Evolutionary conservation across 176 grass and related monocot species (phyloP).

Genomic region (Oryza meyeriana): DNA sequence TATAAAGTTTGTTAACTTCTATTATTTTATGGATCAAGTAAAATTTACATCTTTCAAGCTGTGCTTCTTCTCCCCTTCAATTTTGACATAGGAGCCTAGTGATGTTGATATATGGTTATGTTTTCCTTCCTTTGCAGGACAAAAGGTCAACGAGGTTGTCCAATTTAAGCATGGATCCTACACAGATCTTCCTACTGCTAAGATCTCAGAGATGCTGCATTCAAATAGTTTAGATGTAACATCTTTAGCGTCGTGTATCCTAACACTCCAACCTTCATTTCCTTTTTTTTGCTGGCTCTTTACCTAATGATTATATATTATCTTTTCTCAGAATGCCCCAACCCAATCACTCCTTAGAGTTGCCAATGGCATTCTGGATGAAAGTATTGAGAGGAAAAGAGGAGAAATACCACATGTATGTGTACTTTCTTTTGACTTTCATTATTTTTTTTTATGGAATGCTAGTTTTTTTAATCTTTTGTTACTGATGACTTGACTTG

Average conservation of each 20-base stretch:
- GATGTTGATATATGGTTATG: conserved; percentile 8
- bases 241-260: conserved; percentile 20
- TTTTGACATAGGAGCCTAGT: neutral
- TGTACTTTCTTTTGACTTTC: conserved; percentile 9
- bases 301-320: conserved; percentile 32
- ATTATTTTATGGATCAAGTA: conserved; percentile 3
- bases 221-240: conserved; percentile 96
- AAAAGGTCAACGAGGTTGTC: conserved; percentile 69
- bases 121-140: conserved; percentile 52
- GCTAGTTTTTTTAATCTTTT: conserved; percentile 8
- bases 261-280: conserved; percentile 11
- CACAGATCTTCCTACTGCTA: conserved; percentile 71
- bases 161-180: conserved; percentile 70
- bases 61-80: neutral
- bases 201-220: conserved; percentile 92
- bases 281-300: neutral
- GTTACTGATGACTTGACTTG: conserved; percentile 23
- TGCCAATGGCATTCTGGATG: conserved; percentile 91
- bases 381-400: conserved; percentile 97
- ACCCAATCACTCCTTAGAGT: conserved; percentile 95
- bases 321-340: conserved; percentile 71
- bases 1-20: neutral
- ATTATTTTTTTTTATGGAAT: neutral
- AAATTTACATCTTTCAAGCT: neutral
- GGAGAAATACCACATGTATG: conserved; percentile 98